These are phyloP conservation scores for Raphanus hybrid DNA, from an alignment of 441 rosid species.

Conservation along the genomic window DNA sequence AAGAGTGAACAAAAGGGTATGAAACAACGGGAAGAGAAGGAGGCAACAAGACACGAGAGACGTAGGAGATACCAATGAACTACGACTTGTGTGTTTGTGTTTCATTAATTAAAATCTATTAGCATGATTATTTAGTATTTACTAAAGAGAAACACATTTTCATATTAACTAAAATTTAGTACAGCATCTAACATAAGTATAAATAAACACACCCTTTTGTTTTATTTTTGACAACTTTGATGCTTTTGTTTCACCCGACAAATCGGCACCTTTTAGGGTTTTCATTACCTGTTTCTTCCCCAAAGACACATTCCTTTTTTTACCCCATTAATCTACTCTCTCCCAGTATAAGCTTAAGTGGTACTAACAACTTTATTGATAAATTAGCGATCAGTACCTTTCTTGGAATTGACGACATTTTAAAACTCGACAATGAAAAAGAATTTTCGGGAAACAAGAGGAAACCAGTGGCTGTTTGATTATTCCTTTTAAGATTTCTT, in stretches of 20 bases:
- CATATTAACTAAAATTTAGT: not conserved
- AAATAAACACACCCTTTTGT: constrained; percentile 45
- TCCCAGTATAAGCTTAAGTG: not conserved
- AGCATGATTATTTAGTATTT: constrained; percentile 1
- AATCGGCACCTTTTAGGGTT: constrained; percentile 48
- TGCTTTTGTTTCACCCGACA: constrained; percentile 52
- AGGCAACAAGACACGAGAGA: constrained; percentile 38
- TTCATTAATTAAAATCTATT: not conserved
- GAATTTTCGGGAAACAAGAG: constrained; percentile 44
- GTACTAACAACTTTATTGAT: constrained; percentile 13
- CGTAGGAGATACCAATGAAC: constrained; percentile 42
- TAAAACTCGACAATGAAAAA: constrained; percentile 36
- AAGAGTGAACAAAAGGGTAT: constrained; percentile 38
- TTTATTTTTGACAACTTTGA: constrained; percentile 46
- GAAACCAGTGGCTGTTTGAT: constrained; percentile 37
- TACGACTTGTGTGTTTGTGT: constrained; percentile 33
- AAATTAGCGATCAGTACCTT: constrained; percentile 33
- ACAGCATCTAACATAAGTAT: constrained; percentile 36
- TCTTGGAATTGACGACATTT: constrained; percentile 43
- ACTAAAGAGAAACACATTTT: not conserved
- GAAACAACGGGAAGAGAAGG: constrained; percentile 34
- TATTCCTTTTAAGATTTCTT: constrained; percentile 34
- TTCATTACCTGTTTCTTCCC: constrained; percentile 46
- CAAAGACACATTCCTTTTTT: constrained; percentile 40
- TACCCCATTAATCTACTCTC: constrained; percentile 32